A percentile compares a stretch with the other conserved stretches of the same genome.
These are phyloP conservation scores for Blastobotrys mokoenaii DNA, from an alignment of 805 yeast genomes.

Conservation along the genomic window DNA sequence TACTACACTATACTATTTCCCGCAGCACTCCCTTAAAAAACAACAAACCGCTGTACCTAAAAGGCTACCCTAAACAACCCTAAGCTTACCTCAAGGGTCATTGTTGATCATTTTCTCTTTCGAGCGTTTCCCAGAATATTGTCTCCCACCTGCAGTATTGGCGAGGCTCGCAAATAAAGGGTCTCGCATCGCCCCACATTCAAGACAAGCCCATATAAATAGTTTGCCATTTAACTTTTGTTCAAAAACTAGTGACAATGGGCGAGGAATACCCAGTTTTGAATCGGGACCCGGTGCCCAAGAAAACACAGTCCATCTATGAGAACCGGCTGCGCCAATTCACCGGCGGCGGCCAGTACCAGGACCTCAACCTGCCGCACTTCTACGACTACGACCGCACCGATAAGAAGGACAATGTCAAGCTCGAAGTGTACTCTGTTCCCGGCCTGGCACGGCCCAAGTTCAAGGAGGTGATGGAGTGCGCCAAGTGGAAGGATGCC, in stretches of 20 bases:
- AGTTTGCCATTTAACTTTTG: not conserved
- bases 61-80: no score
- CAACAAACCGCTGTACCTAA: no score
- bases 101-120: no score
- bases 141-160: no score
- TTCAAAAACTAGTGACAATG: not conserved
- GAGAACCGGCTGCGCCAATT: slow-evolving; percentile 69
- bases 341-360: slow-evolving; percentile 68
- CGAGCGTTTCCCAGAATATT: no score
- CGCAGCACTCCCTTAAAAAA: no score
- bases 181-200: no score
- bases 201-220: not conserved
- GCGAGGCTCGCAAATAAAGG: no score
- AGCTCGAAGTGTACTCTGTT: slow-evolving; percentile 61
- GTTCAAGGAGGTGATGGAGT: slow-evolving; percentile 49
- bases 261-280: slow-evolving; percentile 12
- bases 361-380: slow-evolving; percentile 65
- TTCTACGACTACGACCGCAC: slow-evolving; percentile 60
- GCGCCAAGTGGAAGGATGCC: slow-evolving; percentile 37
- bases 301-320: slow-evolving; percentile 68
- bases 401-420: slow-evolving; percentile 42
- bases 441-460: slow-evolving; percentile 61
- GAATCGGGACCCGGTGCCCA: slow-evolving; percentile 54
- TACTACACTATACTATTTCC: no score
- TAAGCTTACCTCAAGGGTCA: no score